Conservation (phyloP, 1,284 basidiomycete genomes). For the Tilletia caries region DNA sequence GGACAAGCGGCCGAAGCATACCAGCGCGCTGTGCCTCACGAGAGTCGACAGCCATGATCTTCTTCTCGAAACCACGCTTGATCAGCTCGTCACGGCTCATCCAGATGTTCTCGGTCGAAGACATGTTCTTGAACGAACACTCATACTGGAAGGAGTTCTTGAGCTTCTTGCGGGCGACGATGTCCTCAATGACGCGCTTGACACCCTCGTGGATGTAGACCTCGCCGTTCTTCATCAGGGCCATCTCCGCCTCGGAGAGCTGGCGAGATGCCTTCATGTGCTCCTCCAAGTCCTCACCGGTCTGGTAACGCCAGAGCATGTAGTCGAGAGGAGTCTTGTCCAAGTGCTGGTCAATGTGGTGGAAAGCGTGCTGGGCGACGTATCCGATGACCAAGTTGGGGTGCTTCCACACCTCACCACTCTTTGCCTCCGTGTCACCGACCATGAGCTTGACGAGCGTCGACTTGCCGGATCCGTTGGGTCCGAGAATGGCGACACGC, state of each 20-base stretch:
- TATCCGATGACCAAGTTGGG: slow-evolving; percentile 54
- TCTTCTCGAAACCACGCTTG: slow-evolving; percentile 50
- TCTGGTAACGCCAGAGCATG: slow-evolving; percentile 55
- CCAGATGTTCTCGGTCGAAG: slow-evolving; percentile 53
- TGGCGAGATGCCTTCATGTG: slow-evolving; percentile 47
- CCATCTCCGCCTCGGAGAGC: slow-evolving; percentile 45
- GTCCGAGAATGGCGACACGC: slow-evolving; percentile 53
- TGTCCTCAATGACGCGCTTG: slow-evolving; percentile 53
- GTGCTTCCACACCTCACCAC: slow-evolving; percentile 54
- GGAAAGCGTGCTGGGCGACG: slow-evolving; percentile 55
- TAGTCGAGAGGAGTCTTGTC: slow-evolving; percentile 54
- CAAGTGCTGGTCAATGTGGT: slow-evolving; percentile 55
- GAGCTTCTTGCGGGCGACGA: slow-evolving; percentile 52
- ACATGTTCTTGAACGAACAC: slow-evolving; percentile 53
- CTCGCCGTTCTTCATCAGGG: slow-evolving; percentile 51
- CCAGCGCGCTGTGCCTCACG: slow-evolving; percentile 50
- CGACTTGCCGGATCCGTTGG: slow-evolving; percentile 54
- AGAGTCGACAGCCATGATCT: slow-evolving; percentile 48
- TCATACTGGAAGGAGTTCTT: slow-evolving; percentile 55
- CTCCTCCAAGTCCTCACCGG: slow-evolving; percentile 54
- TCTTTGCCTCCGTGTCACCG: slow-evolving; percentile 52
- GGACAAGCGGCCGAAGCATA: slow-evolving; percentile 52
- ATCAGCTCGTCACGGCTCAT: slow-evolving; percentile 49
- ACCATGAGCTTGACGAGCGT: slow-evolving; percentile 53
- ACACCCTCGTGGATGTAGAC: slow-evolving; percentile 51